Conservation (phyloP, 2,329 filamentous ascomycete species). For the Fragosphaeria purpurea region DNA sequence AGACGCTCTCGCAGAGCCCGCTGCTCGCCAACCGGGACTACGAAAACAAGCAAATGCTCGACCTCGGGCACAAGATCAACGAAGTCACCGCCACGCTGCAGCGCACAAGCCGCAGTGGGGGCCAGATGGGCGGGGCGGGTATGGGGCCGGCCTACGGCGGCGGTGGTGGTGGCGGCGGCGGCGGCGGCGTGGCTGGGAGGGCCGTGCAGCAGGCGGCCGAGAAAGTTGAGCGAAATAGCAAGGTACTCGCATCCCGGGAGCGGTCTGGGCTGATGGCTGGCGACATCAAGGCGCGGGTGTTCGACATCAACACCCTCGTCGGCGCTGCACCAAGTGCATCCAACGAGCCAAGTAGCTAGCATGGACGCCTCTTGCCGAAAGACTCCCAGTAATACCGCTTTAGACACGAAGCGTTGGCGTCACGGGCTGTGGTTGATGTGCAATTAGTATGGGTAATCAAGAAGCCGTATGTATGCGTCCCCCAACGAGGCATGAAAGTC, state of each 20-base stretch:
- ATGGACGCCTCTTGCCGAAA: too few species aligned
- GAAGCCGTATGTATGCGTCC: too few species aligned
- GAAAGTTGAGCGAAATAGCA: slow-evolving; percentile 52
- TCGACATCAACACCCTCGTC: slow-evolving; percentile 20
- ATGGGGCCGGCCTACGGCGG: slow-evolving; percentile 17
- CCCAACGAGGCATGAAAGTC: too few species aligned
- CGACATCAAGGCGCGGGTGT: slow-evolving; percentile 54
- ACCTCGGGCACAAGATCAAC: slow-evolving; percentile 73
- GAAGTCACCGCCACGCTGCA: slow-evolving; percentile 42
- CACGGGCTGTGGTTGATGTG: too few species aligned
- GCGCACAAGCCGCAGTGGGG: slow-evolving; percentile 20
- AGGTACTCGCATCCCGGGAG: slow-evolving; percentile 52
- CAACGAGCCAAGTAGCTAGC: too few species aligned
- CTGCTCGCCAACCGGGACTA: slow-evolving; percentile 90
- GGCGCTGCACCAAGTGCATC: too few species aligned
- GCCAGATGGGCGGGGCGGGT: slow-evolving; percentile 16
- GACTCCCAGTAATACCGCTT: too few species aligned
- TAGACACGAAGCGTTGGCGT: too few species aligned
- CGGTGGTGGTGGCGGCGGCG: slow-evolving; percentile 11
- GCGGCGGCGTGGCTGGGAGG: slow-evolving; percentile 14
- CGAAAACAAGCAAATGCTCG: slow-evolving; percentile 81
- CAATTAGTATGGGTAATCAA: too few species aligned
- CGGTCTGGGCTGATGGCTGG: slow-evolving; percentile 51
- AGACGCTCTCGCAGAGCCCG: slow-evolving; percentile 84
- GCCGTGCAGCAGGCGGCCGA: slow-evolving; percentile 40